Base-by-base conservation (phyloP, 2,329 filamentous ascomycete genomes). In the Botrytis byssoidea region DNA sequence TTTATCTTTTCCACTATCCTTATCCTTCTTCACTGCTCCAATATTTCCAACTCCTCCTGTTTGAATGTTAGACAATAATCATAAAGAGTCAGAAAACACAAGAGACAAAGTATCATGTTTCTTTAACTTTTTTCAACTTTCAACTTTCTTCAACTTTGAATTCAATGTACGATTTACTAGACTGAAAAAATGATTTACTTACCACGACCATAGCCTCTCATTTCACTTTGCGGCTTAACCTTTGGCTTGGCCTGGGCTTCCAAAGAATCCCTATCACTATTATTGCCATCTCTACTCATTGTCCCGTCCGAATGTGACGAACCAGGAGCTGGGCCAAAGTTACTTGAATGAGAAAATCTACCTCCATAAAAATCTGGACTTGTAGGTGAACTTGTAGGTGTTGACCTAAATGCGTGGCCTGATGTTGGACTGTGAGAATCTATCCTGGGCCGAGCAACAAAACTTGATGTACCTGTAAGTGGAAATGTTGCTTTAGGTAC, bases 191-290 rank as follows among this genome's bases (percentile, higher is more conserved):
- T 29, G 32, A 65, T 18, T 55, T 68, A 83, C 85, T 82, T 77
- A 88, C 87, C 87, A 83, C 87, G 82, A 67, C 87, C 87, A 78
- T 86, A 87, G 35, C 88, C 82, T 72, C 87, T 82, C 29, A 86
- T 81, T 76, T 88, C 85, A 72, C 84, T 85, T 71, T 84, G 84
- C 18, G 84, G 80, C 61, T 83, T 83, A 71, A 85, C 84, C 77
- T 84, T 87, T 18, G 83, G 81, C 77, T 83, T 85, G 69, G 40
- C 55, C 25, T 82, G 82, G 61, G 81, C 81, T 67, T 84, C 85
- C 76, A 83, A 82, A 14, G 65, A 74, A 1, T 68, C 75, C 55
- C 44, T 57, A 59, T 73, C 71, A 40, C 57, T 64, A 65, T 63
- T 59, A 25, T 71, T 57, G 37, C 68, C 59, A 51, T 64, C 66